Evolutionary conservation across 306 rosid species (phyloP), one percentile per base, ranked within the genome.

Genomic region (Lagenaria siceraria): DNA sequence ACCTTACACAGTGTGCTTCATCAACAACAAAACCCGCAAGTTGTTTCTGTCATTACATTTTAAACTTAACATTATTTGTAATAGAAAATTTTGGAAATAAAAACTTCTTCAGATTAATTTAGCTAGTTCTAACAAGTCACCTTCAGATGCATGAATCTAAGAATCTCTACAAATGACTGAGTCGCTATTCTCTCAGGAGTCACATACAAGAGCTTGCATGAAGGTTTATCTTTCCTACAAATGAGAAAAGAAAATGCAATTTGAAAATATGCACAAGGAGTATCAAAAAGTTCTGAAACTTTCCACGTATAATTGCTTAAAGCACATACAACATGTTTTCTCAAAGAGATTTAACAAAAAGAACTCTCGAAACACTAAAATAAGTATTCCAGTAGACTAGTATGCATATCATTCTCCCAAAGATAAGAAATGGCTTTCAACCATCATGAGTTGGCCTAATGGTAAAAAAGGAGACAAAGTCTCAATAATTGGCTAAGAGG

Each of bases 1-100:
- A 92, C 98, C 98, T 95, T 53, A 95, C 98, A 74, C 98, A 95
- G 80, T 95, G 98, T 17, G 98, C 97, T 87, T 95, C 97, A 65
- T 92, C 98, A 79, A 95, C 90, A 80, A 95, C 88, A 88, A 92
- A 95, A 77, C 92, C 93, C 49, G 97, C 91, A 51, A 95, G 87
- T 78, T 82, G 96, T 68, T 93, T 90, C 98, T 95, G 96, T 63
- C 51, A 89, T 82, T 74, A 83, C 75, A 81, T 76, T 80, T 78
- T 62, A 79, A 76, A 63, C 84, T 73, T 82, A 74, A 81, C 61
- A 55, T 86, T 18, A 77, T 58, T 80, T 36, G 35, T 53, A 60
- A 56, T 46, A 80, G 58, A 82, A 73, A 60, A 10, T 19, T 19
- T 79, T 81, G 54, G 66, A 72, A 75, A 79, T 35, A 76, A 71